Conservation (phyloP, 1,284 basidiomycete genomes). For the Somion occarium region DNA sequence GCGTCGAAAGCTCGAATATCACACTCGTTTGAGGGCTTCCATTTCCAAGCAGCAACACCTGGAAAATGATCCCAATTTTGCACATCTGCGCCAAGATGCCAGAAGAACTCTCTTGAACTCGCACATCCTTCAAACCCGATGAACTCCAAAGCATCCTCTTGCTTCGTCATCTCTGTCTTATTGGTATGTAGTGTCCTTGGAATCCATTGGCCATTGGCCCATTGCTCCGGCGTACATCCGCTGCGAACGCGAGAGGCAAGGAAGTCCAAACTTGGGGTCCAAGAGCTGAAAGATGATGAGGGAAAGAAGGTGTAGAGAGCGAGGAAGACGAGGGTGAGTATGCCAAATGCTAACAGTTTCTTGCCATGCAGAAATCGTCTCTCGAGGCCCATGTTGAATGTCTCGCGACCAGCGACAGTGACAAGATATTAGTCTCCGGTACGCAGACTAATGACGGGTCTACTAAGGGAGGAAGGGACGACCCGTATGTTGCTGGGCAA, state of each 20-base stretch:
- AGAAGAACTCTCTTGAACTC: slow-evolving; percentile 51
- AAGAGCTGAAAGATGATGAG: neutral
- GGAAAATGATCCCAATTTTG: slow-evolving; percentile 48
- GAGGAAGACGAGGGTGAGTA: neutral
- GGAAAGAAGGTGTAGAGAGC: neutral
- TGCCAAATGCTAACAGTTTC: neutral
- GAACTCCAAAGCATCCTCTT: slow-evolving; percentile 42
- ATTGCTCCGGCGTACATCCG: slow-evolving; percentile 16
- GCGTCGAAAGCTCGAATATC: slow-evolving; percentile 34
- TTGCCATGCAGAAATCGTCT: neutral
- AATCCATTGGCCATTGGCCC: slow-evolving; percentile 6
- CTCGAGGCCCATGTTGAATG: neutral
- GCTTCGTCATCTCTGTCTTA: slow-evolving; percentile 29
- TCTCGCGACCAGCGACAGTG: neutral
- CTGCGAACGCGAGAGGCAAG: neutral
- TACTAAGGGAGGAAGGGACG: too few species aligned
- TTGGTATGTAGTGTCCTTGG: slow-evolving; percentile 10
- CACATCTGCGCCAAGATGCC: slow-evolving; percentile 55
- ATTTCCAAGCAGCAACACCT: slow-evolving; percentile 43
- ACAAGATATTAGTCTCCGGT: too few species aligned
- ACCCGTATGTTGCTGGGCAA: too few species aligned
- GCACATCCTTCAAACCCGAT: slow-evolving; percentile 58
- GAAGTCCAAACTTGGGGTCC: neutral
- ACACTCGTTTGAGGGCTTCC: slow-evolving; percentile 42
- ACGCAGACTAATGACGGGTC: too few species aligned